These are phyloP conservation scores for Curvularia eragrostidis DNA, from an alignment of 2,329 filamentous ascomycete species.

Conservation along the genomic window DNA sequence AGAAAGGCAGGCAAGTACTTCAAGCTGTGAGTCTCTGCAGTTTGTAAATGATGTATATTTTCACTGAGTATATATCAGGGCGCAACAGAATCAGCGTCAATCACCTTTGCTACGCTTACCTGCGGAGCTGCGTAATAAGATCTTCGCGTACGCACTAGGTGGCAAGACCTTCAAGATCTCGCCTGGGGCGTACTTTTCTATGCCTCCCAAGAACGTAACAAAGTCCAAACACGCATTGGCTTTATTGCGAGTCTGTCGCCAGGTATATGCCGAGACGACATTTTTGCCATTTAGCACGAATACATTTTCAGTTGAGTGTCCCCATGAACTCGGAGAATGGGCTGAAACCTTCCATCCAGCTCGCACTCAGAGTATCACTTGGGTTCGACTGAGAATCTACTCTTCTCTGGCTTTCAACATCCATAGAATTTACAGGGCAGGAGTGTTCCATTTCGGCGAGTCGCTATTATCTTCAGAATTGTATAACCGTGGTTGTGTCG, in stretches of 20 bases:
- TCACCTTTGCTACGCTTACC: slow-evolving; percentile 14
- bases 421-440: no score
- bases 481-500: background rate
- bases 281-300: slow-evolving; percentile 7
- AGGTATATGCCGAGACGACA: slow-evolving; percentile 16
- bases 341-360: background rate
- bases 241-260: slow-evolving; percentile 11
- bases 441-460: background rate
- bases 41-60: background rate
- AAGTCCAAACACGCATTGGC: background rate
- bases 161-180: background rate
- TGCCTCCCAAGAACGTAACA: background rate
- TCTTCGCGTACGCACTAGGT: slow-evolving; percentile 44
- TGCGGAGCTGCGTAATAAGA: slow-evolving; percentile 12
- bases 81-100: background rate
- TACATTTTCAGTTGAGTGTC: background rate
- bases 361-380: background rate
- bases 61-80: background rate
- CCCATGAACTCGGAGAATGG: background rate
- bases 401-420: no score
- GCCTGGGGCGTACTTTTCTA: slow-evolving; percentile 18
- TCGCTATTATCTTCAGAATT: background rate
- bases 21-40: background rate
- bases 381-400: background rate
- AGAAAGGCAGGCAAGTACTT: slow-evolving; percentile 10